Base-by-base conservation (phyloP, 2,329 filamentous ascomycete species). In the Phaeophleospora eucalypticola region DNA sequence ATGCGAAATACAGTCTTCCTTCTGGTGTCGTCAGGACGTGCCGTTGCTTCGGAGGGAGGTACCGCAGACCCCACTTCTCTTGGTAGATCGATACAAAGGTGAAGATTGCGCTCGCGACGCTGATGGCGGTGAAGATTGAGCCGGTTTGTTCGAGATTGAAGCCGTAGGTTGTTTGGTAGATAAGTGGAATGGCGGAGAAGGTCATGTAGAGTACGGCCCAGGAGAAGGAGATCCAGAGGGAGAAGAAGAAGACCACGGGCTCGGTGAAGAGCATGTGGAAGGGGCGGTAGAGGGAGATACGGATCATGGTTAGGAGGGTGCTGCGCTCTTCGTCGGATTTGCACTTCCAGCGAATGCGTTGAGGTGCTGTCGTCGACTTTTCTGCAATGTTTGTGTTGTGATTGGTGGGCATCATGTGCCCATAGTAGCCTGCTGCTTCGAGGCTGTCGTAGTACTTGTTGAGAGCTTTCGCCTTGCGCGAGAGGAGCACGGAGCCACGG, bases 191-290 rank as follows among this genome's bases (percentile, higher is more conserved):
- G 1, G 87, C 85, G 12, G 81, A 81, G 57, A 95, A 91, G 10
- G 86, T 88, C 15, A 95, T 73, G 65, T 95, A 96, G 0, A 96
- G 78, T 0, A 95, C 79, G 0, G 86, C 89, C 90, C 90, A 96
- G 16, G 84, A 84, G 65, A 96, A 96, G 0, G 87, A 78, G 1
- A 89, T 84, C 90, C 90, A 96, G 0, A 95, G 74, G 0, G 85
- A 89, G 71, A 96, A 96, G 71, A 81, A 89, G 68, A 89, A 89
- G 12, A 90, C 85, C 8, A 89, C 83, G 0, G 86, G 83, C 56
- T 90, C 86, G 0, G 86, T 89, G 54, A 84, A 70, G 14, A 90
- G 79, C 1, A 90, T 76, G 59, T 83, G 81, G 65, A 95, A 94
- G 0, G 89, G 89, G 0, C 89, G 79, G 53, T 81, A 82, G 4